These are phyloP conservation scores for Saturnispora ahearnii DNA, from an alignment of 805 yeast species.

Conservation along the genomic window DNA sequence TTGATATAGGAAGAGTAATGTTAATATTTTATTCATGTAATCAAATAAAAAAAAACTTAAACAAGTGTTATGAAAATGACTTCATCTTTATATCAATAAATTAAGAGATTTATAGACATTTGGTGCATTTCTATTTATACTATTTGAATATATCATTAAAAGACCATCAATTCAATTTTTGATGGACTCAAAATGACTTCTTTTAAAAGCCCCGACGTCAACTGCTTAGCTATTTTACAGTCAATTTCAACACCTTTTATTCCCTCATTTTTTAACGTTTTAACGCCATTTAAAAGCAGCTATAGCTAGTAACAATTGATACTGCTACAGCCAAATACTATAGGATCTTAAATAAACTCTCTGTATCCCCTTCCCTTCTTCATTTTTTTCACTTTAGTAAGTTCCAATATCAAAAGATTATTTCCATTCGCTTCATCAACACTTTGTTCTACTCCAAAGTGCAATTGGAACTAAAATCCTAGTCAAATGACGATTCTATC, in stretches of 20 bases:
- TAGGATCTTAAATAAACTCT: neutral
- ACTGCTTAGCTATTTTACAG: no score
- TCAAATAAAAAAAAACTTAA: neutral
- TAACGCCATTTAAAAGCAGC: no score
- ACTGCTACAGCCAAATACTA: no score
- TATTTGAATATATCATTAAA: no score
- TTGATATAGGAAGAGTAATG: neutral
- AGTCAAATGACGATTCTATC: slow-evolving; percentile 30
- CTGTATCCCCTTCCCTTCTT: neutral
- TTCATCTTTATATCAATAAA: neutral
- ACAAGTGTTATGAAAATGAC: neutral
- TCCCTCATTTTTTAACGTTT: no score
- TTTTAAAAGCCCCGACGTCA: no score
- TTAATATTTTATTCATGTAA: neutral
- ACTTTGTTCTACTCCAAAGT: neutral
- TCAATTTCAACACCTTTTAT: no score
- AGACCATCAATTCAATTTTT: neutral
- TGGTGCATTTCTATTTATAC: no score
- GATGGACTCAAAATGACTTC: no score
- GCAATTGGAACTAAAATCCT: neutral
- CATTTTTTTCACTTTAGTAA: neutral
- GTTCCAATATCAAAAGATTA: neutral
- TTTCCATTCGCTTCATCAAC: neutral
- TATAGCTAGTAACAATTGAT: no score
- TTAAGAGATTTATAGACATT: neutral